Evolutionary conservation across 2,329 filamentous ascomycete species (phyloP), one percentile per base, ranked within the genome.

Genomic region (Cladosporium cucumerinum): DNA sequence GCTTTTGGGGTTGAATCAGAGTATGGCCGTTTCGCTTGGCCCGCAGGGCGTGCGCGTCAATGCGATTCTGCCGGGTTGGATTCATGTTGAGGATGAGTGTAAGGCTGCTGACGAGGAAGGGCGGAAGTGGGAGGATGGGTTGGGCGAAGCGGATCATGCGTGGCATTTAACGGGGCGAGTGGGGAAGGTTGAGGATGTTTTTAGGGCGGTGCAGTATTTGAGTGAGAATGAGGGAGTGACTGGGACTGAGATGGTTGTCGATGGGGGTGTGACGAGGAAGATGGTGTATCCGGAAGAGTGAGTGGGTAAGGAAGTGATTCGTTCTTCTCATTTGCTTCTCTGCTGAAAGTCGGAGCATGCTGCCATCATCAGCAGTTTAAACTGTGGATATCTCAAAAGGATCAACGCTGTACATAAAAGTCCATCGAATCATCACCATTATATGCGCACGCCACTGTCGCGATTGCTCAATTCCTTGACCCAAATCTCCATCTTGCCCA

Each of bases 401-500:
- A 54, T 30, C 26, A 21, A 32, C 25, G 48, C 51, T 30, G 18
- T 30, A 54, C 26, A 32, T n/a, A 21, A 28, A 30, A 30, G 16
- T 16, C 51, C 51, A 32, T 54, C 26, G 23, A 8, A 21, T 54
- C 51, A 21, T 54, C 7, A 7, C 28, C 51, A 32, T 54, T 54
- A 54, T 32, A 54, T n/a, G 16, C 51, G 25, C 7, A 18, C n/a
- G 25, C 25, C 51, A 54, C 26, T 30, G 12, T n/a, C 16, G 12
- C 51, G 51, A 16, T 18, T 28, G 51, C 51, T 30, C 51, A 54
- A 30, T 32, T 62, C 60, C 26, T 62, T 62, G 14, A 75, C 66
- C 70, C 72, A 76, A 4, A 97, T 92, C 87, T 98, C 95, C 87
- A 97, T 88, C 85, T 97, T 97, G 61, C 91, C 93, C 82, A 93